Evolutionary conservation across 2,329 filamentous ascomycete genomes (phyloP).

Genomic region (Cytospora piceicola): DNA sequence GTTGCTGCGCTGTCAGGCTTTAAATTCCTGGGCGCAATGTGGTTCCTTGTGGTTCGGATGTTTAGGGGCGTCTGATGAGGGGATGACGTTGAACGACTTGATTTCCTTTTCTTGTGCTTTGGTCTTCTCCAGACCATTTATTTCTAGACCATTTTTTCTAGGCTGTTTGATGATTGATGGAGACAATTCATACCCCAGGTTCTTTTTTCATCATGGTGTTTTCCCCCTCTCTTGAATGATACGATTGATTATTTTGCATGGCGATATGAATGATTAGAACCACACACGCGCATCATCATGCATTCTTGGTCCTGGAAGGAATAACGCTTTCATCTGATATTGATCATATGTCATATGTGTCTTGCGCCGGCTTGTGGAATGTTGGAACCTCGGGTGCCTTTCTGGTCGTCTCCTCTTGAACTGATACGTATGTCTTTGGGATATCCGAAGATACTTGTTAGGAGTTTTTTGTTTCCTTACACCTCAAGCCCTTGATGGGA

Average conservation of each 20-base stretch:
- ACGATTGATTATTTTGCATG: slow-evolving; percentile 17
- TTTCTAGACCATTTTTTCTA: neutral
- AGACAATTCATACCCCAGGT: slow-evolving; percentile 13
- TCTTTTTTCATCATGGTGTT: slow-evolving; percentile 5
- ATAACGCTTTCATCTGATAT: neutral
- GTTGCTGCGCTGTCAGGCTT: slow-evolving; percentile 83
- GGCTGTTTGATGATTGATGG: slow-evolving; percentile 10
- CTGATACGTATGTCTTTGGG: no score
- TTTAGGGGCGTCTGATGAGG: slow-evolving; percentile 67
- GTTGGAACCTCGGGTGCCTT: no score
- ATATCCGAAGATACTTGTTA: no score
- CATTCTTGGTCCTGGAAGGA: neutral
- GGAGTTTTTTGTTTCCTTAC: no score
- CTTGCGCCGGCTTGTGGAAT: neutral
- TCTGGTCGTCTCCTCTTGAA: no score
- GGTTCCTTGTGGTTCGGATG: slow-evolving; percentile 89
- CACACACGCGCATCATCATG: neutral
- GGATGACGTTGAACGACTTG: slow-evolving; percentile 12
- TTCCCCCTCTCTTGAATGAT: slow-evolving; percentile 12
- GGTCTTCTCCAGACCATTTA: slow-evolving; percentile 12
- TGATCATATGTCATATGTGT: neutral
- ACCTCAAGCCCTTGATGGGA: neutral
- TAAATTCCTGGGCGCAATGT: slow-evolving; percentile 84
- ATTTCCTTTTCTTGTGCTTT: slow-evolving; percentile 16
- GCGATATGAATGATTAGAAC: slow-evolving; percentile 8